Percentiles rank a stretch among this genome's conserved stretches.
Evolutionary conservation across 345 rosid genomes (phyloP).

Genomic region (Noccaea caerulescens): DNA sequence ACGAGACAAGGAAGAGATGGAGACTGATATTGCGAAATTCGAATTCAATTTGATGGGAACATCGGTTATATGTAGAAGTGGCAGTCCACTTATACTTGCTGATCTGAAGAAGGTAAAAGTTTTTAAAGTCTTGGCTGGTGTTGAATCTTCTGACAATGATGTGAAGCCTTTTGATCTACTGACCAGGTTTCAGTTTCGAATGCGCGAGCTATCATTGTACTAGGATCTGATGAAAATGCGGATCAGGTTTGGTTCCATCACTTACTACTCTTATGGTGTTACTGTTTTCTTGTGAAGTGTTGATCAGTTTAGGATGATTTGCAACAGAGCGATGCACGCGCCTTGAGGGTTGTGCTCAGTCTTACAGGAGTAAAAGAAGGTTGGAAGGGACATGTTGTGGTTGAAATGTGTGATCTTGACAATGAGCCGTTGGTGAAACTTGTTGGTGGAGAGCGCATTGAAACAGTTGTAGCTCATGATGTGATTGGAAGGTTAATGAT

Average conservation of each 20-base stretch:
- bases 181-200: conserved; percentile 86
- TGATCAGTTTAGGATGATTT: conserved; percentile 24
- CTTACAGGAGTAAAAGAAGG: conserved; percentile 87
- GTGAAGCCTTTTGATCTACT: conserved; percentile 12
- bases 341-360: conserved; percentile 88
- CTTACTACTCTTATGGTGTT: conserved; percentile 1
- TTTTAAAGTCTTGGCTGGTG: neutral
- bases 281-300: conserved; percentile 29
- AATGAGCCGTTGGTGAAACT: conserved; percentile 94
- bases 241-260: conserved; percentile 65
- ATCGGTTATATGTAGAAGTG: conserved; percentile 91
- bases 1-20: conserved; percentile 97
- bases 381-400: conserved; percentile 90
- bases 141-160: conserved; percentile 4
- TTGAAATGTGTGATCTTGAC: conserved; percentile 95
- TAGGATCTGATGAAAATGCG: conserved; percentile 91
- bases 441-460: conserved; percentile 90
- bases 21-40: conserved; percentile 78
- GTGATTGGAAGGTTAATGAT: conserved; percentile 97
- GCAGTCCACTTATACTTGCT: conserved; percentile 86
- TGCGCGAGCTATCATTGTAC: conserved; percentile 82
- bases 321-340: conserved; percentile 86
- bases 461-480: conserved; percentile 96
- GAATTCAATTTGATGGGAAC: conserved; percentile 95
- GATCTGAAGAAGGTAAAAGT: conserved; percentile 71